Base-by-base conservation (phyloP, 805 yeast genomes). In the Schizosaccharomyces pombe region DNA sequence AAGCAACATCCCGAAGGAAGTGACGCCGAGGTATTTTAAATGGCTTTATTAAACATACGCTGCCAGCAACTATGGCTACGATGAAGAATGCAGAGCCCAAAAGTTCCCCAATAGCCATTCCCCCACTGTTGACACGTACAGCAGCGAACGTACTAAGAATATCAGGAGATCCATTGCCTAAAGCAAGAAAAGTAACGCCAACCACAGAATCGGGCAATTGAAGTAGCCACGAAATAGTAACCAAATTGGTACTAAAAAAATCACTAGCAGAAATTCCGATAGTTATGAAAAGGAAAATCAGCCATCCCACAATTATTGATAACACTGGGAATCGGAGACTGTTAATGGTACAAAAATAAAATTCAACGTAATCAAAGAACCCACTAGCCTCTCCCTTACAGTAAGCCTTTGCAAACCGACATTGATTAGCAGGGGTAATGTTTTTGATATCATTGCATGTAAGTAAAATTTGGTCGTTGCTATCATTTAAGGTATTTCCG, bases 121-220 rank as follows among this genome's bases (percentile, higher is more conserved):
- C 75, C 0, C 81, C 77, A 1, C 84, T 76, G n/a, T 76, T 79
- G 1, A 77, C 67, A 11, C 73, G 72, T 77, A 91, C 75, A 2
- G 96, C 94, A 52, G 80, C 79, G 63, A 78, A 84, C 0, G 95
- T 85, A 52, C 89, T 76, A 37, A 86, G 74, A 2, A 89, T 77
- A 64, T 89, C 98, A 0, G 96, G 95, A 0, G 93, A 74, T 2
- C 95, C 94, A 66, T 89, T 89, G 0, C 96, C 97, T 57, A 89
- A 72, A 0, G 97, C 94, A 54, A 91, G 68, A 24, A 89, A 68
- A 0, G 96, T 87, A 59, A 89, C 73, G 0, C 97, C 97, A 11
- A 63, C 60, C 19, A 87, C 67, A 56, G 82, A 77, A 57, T 85
- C 91, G 16, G 87, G 76, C 53, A 89, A 66, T 6, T 76, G 73